phyloP scores from a whole-genome alignment of 805 yeast genomes.

The Nematodospora valgi region DNA sequence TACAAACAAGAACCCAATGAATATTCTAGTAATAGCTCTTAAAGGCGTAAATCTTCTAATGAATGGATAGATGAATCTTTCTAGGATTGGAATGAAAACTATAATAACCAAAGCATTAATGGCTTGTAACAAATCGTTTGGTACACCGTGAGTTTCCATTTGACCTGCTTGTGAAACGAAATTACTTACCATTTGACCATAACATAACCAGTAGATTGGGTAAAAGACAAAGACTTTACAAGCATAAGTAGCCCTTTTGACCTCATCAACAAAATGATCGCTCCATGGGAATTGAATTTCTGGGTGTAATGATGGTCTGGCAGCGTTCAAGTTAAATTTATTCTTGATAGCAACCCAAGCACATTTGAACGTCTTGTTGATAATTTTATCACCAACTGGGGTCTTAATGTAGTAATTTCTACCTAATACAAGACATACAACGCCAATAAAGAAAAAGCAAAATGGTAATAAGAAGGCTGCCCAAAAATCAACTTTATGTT shows the following conservation, averaged over 20 bases:
- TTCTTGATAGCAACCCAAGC: constrained; percentile 43
- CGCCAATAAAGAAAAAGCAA: constrained; percentile 50
- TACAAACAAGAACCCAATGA: constrained; percentile 64
- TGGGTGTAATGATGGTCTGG: constrained; percentile 54
- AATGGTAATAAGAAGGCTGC: constrained; percentile 72
- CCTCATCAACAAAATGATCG: constrained; percentile 71
- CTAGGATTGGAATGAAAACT: constrained; percentile 68
- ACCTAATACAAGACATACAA: constrained; percentile 48
- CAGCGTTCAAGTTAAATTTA: constrained; percentile 47
- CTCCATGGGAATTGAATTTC: constrained; percentile 53
- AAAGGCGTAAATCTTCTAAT: constrained; percentile 47
- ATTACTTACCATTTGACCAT: constrained; percentile 66
- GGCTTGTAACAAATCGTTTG: constrained; percentile 74
- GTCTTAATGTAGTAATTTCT: constrained; percentile 51
- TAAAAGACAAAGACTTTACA: constrained; percentile 69
- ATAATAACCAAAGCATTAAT: constrained; percentile 72
- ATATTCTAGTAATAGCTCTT: constrained; percentile 68
- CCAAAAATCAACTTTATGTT: constrained; percentile 61
- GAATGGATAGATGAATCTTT: constrained; percentile 47
- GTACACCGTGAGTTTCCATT: constrained; percentile 71
- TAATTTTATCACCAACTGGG: constrained; percentile 59
- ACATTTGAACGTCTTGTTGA: constrained; percentile 47
- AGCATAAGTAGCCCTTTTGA: constrained; percentile 57
- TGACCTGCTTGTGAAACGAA: constrained; percentile 71
- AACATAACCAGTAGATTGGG: constrained; percentile 70